These are phyloP conservation scores for Aspergillus chevalieri DNA, from an alignment of 2,329 filamentous ascomycete genomes.

Conservation along the genomic window DNA sequence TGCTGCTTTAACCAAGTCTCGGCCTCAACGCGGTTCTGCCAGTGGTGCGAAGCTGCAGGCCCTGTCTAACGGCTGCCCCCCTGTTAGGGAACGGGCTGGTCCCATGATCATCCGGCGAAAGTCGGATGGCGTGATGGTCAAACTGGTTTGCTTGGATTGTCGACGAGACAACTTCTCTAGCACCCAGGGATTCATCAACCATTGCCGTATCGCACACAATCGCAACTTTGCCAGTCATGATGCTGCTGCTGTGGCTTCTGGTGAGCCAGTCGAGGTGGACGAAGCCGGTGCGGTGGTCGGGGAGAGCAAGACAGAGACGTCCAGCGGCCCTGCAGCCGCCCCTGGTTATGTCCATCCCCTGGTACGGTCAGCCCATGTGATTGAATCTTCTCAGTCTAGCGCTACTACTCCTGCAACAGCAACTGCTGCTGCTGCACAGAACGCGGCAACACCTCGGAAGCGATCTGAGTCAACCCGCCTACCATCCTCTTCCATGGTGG, in stretches of 20 bases:
- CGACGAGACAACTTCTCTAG: constrained; percentile 87
- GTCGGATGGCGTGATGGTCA: constrained; percentile 75
- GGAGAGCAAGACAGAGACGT: constrained; percentile 24
- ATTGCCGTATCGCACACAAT: constrained; percentile 92
- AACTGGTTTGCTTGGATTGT: constrained; percentile 85
- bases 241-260: constrained; percentile 81
- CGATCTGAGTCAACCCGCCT: constrained; percentile 6
- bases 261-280: constrained; percentile 70
- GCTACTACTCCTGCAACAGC: constrained; percentile 1
- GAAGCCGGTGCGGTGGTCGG: constrained; percentile 48
- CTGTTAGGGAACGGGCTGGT: constrained; percentile 72
- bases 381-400: constrained; percentile 11
- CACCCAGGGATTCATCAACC: constrained; percentile 98
- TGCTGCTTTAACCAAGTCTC: constrained; percentile 45
- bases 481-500: constrained; percentile 13
- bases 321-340: constrained; percentile 13
- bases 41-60: constrained; percentile 62
- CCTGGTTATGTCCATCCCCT: constrained; percentile 58
- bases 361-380: constrained; percentile 49
- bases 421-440: constrained; percentile 11
- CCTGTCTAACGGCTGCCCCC: constrained; percentile 63
- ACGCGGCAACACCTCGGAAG: constrained; percentile 16
- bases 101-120: constrained; percentile 80
- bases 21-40: constrained; percentile 51
- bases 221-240: constrained; percentile 94